phyloP scores from a whole-genome alignment of 352 stramenopile species.

The Pythium inflatum region DNA sequence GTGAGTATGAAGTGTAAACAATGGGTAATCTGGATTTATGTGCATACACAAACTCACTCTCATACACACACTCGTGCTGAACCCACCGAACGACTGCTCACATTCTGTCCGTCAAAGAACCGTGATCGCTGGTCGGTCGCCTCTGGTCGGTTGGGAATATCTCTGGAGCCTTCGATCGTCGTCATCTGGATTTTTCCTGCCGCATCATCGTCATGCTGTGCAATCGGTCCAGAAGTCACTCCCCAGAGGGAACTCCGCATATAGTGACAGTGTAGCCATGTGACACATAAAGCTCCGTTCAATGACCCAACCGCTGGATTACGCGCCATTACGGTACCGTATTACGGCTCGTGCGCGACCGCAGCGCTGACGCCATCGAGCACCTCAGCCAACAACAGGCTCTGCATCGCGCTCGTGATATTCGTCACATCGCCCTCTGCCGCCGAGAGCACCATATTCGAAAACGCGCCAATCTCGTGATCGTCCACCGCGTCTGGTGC shows the following conservation, averaged over 20 bases:
- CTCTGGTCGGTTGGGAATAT: not conserved
- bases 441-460: constrained; percentile 9
- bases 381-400: constrained; percentile 15
- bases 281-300: not conserved
- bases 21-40: constrained; percentile 2
- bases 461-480: constrained; percentile 8
- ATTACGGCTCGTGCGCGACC: constrained; percentile 3
- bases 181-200: constrained; percentile 6
- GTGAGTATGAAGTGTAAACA: not conserved
- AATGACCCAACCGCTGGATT: not conserved
- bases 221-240: constrained; percentile 12
- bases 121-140: constrained; percentile 3
- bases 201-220: not conserved
- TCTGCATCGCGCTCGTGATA: constrained; percentile 17
- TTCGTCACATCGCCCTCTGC: constrained; percentile 9
- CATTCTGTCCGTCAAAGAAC: constrained; percentile 11
- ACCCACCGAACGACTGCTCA: not conserved
- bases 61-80: not conserved
- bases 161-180: not conserved
- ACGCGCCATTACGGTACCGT: not conserved
- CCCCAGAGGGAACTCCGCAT: not conserved
- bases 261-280: constrained; percentile 18
- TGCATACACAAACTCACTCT: too few species aligned
- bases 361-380: constrained; percentile 5
- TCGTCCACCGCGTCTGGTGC: not conserved